phyloP scores from a whole-genome alignment of 495 filamentous ascomycete genomes.

The Pseudoneurospora amorphoporcata region DNA sequence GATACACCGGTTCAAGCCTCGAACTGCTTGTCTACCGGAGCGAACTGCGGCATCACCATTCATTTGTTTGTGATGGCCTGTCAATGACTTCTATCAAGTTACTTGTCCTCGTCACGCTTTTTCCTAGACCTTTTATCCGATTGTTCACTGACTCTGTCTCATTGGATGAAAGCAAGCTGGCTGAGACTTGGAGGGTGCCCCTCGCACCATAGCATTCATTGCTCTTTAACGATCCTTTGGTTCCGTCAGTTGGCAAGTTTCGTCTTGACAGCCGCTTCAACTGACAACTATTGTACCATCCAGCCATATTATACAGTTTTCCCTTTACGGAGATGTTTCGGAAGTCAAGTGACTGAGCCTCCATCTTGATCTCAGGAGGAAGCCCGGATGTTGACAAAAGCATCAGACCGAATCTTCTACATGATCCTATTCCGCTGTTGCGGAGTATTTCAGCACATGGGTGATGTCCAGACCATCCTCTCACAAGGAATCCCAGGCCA shows the following conservation, averaged over 20 bases:
- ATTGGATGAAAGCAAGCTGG: not conserved
- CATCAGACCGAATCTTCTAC: not conserved
- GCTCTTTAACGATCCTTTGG: not conserved
- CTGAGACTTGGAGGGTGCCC: not conserved
- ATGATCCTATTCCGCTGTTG: not conserved
- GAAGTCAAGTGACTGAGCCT: not conserved
- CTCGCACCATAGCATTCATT: not conserved
- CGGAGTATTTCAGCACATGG: not conserved
- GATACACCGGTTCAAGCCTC: not conserved
- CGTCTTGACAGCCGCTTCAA: not conserved
- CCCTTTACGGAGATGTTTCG: not conserved
- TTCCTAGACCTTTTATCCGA: not conserved
- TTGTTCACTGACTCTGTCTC: not conserved
- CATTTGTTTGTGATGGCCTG: not conserved
- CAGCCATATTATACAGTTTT: not conserved
- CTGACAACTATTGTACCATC: not conserved
- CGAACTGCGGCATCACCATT: not conserved
- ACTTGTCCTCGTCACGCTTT: not conserved
- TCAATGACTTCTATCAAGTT: not conserved
- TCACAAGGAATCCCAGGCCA: not conserved
- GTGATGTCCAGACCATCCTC: not conserved
- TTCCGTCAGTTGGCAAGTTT: not conserved
- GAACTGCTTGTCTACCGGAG: not conserved
- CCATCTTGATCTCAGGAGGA: not conserved
- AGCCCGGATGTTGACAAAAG: not conserved